A percentile compares a stretch with the other conserved stretches of the same genome.
These are phyloP conservation scores for Multifurca ochricompacta DNA, from an alignment of 768 basidiomycete genomes.

Conservation along the genomic window DNA sequence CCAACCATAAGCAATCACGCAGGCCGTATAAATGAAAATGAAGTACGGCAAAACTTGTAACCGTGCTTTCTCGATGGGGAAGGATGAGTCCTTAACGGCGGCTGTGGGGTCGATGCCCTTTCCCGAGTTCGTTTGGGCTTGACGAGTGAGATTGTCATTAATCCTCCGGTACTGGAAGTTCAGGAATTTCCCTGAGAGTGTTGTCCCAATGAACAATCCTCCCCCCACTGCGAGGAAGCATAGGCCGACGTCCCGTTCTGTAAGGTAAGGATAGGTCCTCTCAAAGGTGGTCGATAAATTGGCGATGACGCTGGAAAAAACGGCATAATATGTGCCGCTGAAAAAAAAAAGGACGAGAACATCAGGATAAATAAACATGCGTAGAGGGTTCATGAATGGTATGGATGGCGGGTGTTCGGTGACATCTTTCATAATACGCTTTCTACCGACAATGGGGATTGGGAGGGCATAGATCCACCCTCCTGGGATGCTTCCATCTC, in stretches of 20 bases:
- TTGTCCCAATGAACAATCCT: constrained; percentile 57
- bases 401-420: constrained; percentile 25
- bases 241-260: constrained; percentile 59
- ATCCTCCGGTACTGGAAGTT: constrained; percentile 55
- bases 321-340: constrained; percentile 46
- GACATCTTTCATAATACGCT: background rate
- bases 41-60: constrained; percentile 40
- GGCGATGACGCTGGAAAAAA: constrained; percentile 54
- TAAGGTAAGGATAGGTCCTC: constrained; percentile 48
- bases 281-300: constrained; percentile 56
- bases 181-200: constrained; percentile 51
- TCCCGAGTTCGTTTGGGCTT: constrained; percentile 18
- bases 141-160: constrained; percentile 24
- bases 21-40: constrained; percentile 32
- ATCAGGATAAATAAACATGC: constrained; percentile 47
- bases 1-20: constrained; percentile 55
- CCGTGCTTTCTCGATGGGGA: constrained; percentile 57
- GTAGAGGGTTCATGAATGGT: constrained; percentile 46
- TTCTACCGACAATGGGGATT: constrained; percentile 28
- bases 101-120: constrained; percentile 23
- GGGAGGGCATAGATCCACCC: constrained; percentile 27
- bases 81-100: constrained; percentile 31
- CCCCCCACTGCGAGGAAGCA: constrained; percentile 73
- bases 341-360: constrained; percentile 45
- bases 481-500: constrained; percentile 35